Conservation (phyloP, 345 rosid species). For the Hibiscus mutabilis region DNA sequence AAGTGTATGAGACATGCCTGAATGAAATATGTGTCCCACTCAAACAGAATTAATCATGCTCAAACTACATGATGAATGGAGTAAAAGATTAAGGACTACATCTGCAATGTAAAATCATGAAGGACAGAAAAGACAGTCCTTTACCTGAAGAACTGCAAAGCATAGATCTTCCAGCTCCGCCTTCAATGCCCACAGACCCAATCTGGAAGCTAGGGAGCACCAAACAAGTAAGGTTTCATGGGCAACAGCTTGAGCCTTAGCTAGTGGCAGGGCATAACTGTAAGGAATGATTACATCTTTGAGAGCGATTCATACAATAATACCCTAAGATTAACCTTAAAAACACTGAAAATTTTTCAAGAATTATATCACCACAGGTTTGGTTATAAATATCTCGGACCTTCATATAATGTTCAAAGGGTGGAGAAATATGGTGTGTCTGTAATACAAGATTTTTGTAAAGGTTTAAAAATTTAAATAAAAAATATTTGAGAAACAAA, state of each 20-base stretch:
- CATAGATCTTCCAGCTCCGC: slow-evolving; percentile 70
- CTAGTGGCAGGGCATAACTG: slow-evolving; percentile 54
- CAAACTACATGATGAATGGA: slow-evolving; percentile 7
- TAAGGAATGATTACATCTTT: slow-evolving; percentile 12
- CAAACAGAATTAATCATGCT: neutral
- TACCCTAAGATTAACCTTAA: neutral
- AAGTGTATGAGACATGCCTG: neutral
- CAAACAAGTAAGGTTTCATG: slow-evolving; percentile 64
- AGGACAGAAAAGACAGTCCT: neutral
- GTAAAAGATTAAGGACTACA: neutral
- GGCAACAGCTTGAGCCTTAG: slow-evolving; percentile 70
- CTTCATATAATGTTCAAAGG: neutral
- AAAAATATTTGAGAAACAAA: neutral
- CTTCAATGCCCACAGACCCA: slow-evolving; percentile 74
- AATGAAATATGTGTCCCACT: neutral
- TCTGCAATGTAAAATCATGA: neutral
- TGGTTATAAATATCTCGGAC: slow-evolving; percentile 2
- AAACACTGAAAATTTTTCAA: neutral
- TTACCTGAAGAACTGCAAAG: slow-evolving; percentile 72
- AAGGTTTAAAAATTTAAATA: neutral
- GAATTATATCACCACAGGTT: neutral
- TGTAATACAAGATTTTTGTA: neutral
- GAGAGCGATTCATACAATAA: neutral
- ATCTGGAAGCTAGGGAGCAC: slow-evolving; percentile 77
- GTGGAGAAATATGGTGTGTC: neutral